Evolutionary conservation across 2,329 filamentous ascomycete species (phyloP), one percentile per base, ranked within the genome.

Genomic region (Sporothrix phasma): DNA sequence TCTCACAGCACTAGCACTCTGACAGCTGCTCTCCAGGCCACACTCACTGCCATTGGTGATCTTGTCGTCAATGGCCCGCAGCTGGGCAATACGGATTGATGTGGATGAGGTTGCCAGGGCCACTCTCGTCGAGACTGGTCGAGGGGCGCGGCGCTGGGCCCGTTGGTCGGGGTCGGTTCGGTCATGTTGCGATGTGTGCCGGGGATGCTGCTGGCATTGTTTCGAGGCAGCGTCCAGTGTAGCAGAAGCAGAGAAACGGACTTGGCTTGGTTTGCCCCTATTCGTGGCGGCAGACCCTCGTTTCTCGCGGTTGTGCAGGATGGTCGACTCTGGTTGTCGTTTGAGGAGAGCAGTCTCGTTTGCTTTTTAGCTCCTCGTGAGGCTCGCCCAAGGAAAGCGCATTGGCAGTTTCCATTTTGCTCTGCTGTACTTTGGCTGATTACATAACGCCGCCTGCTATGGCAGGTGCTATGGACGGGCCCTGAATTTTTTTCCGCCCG

Each of bases 61-160:
- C 68, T 78, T 79, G 66, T 87, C 85, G 68, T 85, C 80, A 51
- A 89, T 75, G 45, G 71, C 70, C 66, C 80, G 80, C 66, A 89
- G 74, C 69, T 81, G 79, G 61, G 79, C 72, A 68, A 83, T 81
- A 56, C 87, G 81, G 22, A 74, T 70, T 39, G 76, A 75, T 15
- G 85, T 88, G 7, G 86, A 88, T 54, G 87, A 87, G 47, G 85
- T 86, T 61, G 79, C 77, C 66, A 88, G 74, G 61, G 80, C 81
- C 15, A 68, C 64, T 22, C 65, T 47, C n/a, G 67, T 68, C 51
- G 65, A 58, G n/a, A 65, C 60, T n/a, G 63, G 61, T 68, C 67
- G 43, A 67, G 43, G 41, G 53, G 58, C 8, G 54, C 65, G 64
- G 49, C 60, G 67, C 73, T 69, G 59, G 72, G 71, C 64, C 73